Base-by-base conservation (phyloP, 345 rosid genomes). In the Eucalyptus polybractea region DNA sequence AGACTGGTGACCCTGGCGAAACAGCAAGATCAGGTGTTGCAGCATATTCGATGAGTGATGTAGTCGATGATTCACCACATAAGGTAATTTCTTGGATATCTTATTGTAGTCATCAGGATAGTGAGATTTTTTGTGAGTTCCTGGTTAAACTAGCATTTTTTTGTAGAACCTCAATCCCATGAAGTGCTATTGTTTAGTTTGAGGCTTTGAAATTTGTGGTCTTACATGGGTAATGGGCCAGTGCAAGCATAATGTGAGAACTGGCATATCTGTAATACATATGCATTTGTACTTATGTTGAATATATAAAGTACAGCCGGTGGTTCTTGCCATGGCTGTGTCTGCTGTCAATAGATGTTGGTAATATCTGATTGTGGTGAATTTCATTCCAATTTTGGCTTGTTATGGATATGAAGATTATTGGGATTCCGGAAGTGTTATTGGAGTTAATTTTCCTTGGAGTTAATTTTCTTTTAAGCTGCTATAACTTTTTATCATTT, bases 1-100 rank as follows among this genome's bases (percentile, higher is more conserved):
- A 97, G 99, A 95, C 95, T 95, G 96, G 94, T 92, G 96, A 95
- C 89, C 88, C 85, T 83, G 53, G 51, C 67, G 96, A 95, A 89
- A 89, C 69, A 80, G 95, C 93, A 91, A 95, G 93, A 91, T 93
- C 92, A 86, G 95, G 87, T 72, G 92, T 93, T 89, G 92, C 93
- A 53, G 91, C 91, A 53, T 90, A 87, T 90, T 90, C 89, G 86
- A 87, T 93, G 56, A 92, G 93, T 88, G 92, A 94, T 93, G 50
- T 87, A 40, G 97, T 96, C 88, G 91, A 92, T 91, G 97, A 95
- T 91, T 95, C 99, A 86, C 95, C 96, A 87, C 90, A 94, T 88
- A 96, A 94, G 98, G 99, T 97, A 94, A 86, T 80, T 16, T 53
- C 33, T 6, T 88, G 50, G 25, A 50, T 44, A 31, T 90, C 25